Evolutionary conservation across 2,329 filamentous ascomycete genomes (phyloP), one percentile per base, ranked within the genome.

Genomic region (Trichoderma atroviride): DNA sequence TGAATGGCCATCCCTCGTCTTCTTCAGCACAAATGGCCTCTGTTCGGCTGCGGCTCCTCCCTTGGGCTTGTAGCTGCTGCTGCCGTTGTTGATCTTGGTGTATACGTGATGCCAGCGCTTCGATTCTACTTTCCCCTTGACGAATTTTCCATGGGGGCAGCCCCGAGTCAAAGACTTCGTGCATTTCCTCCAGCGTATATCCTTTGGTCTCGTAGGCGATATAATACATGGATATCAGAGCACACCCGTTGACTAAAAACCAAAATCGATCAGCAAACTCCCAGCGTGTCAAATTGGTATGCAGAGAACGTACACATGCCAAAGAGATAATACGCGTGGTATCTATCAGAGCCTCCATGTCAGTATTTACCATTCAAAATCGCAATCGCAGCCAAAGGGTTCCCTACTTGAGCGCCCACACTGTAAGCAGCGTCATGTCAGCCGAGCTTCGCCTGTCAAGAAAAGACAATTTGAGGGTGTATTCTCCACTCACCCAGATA

Each of bases 201-300:
- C 89, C 87, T 82, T 92, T 91, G 3, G 90, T 92, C 82, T 92
- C 89, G 0, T 89, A 89, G 90, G 92, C 92, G 79, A 92, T 92
- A 59, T 91, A 76, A 53, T 92, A 87, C 75, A 92, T 88, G 77
- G 93, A 91, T 63, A 93, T 77, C 52, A 89, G 88, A 74, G 91
- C 91, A 6, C 84, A 83, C 1, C 82, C 93, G 74, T 76, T 56
- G 7, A 52, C 59, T 37, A 40, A 11, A 4, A 7, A 2, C 33
- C 55, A 7, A 3, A 33, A 58, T 72, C 60, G 73, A 64, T 63
- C 4, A 63, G 47, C 19, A 4, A 11, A 35, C 16, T 16, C 22
- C 13, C n/a, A 16, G 6, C n/a, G 14, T 22, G 33, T 33, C 40
- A 9, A 52, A 5, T 6, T 50, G n/a, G n/a, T 50, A 10, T 13